A percentile compares a stretch with the other conserved stretches of the same genome.
Conservation (phyloP, 192 early-diverging fungal genomes). For the Coemansia sp. region DNA sequence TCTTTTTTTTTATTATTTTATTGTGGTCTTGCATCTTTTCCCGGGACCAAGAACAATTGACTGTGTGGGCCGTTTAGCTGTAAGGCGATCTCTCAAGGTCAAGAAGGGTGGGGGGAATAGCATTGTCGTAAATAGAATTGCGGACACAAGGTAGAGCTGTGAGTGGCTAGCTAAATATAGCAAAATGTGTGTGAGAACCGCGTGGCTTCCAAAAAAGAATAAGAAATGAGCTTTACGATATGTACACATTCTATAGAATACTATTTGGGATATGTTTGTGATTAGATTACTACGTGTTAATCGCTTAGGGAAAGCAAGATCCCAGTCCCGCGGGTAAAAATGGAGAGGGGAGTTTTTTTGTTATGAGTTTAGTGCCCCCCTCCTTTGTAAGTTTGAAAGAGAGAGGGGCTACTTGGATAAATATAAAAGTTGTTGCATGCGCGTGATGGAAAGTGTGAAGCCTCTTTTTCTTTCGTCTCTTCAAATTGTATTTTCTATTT, state of each 20-base stretch:
- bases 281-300: background rate
- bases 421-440: background rate
- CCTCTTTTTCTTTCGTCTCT: background rate
- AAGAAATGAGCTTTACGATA: background rate
- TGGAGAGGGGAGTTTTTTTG: background rate
- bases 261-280: background rate
- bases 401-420: background rate
- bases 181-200: background rate
- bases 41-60: background rate
- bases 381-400: constrained; percentile 10
- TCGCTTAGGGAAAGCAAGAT: background rate
- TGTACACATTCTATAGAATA: background rate
- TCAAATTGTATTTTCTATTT: background rate
- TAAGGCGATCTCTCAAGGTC: background rate
- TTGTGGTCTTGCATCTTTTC: background rate
- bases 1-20: background rate
- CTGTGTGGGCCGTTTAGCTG: background rate
- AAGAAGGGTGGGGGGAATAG: background rate
- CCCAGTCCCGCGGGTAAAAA: background rate
- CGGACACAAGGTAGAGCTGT: background rate
- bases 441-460: background rate
- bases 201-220: background rate
- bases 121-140: background rate
- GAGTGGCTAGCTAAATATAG: background rate
- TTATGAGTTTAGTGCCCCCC: constrained; percentile 5